Percentiles rank a stretch among this genome's conserved stretches.
These are phyloP conservation scores for Crepidotus sp. DNA, from an alignment of 1,284 basidiomycete genomes.

Conservation along the genomic window DNA sequence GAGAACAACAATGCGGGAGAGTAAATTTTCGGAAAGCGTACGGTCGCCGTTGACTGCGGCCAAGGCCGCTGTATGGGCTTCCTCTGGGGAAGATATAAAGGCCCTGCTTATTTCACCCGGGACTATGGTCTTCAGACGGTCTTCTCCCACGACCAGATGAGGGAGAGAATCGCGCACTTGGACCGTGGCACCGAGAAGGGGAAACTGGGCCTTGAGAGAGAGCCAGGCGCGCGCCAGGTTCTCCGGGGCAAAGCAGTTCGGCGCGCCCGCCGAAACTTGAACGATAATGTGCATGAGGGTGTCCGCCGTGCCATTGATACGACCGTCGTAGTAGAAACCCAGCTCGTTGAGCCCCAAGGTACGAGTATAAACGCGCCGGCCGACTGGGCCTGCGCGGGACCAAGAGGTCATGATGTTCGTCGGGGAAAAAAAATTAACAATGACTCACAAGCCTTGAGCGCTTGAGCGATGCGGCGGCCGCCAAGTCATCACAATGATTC, in stretches of 20 bases:
- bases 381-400: background rate
- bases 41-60: conserved; percentile 27
- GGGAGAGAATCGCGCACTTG: conserved; percentile 23
- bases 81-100: conserved; percentile 25
- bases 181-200: conserved; percentile 36
- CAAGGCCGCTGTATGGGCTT: conserved; percentile 23
- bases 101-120: conserved; percentile 30
- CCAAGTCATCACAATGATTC: no score
- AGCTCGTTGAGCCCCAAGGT: conserved; percentile 34
- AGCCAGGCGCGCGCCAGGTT: conserved; percentile 36
- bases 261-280: conserved; percentile 21
- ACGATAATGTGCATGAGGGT: conserved; percentile 26
- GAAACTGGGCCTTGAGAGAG: conserved; percentile 36
- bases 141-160: conserved; percentile 33
- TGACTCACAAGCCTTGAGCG: no score
- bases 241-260: conserved; percentile 18
- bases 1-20: conserved; percentile 33
- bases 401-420: conserved; percentile 6
- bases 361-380: conserved; percentile 26
- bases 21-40: conserved; percentile 29
- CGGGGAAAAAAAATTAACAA: no score
- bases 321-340: conserved; percentile 38
- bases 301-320: conserved; percentile 38
- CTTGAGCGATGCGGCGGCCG: no score
- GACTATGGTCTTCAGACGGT: conserved; percentile 22